Conservation (phyloP, 2,329 filamentous ascomycete genomes). For the Cordyceps militaris region DNA sequence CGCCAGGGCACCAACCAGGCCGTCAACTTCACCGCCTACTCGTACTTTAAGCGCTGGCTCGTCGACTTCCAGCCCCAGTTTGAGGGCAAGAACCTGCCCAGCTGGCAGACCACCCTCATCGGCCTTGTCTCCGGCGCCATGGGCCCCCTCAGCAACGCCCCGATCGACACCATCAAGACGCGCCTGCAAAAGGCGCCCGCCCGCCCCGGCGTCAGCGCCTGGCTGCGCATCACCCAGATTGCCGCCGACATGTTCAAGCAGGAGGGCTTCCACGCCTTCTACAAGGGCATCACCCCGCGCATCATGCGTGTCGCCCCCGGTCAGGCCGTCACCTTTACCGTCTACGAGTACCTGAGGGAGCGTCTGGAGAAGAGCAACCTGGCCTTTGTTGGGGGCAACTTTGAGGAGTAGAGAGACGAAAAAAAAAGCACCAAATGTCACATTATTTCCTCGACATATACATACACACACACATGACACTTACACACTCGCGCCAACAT, state of each 20-base stretch:
- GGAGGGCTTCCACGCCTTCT: constrained; percentile 91
- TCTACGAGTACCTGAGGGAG: constrained; percentile 71
- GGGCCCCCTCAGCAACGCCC: constrained; percentile 92
- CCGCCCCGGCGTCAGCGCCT: constrained; percentile 70
- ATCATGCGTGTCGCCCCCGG: constrained; percentile 97
- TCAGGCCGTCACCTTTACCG: constrained; percentile 72
- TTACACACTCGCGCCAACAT: neutral
- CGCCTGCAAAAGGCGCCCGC: constrained; percentile 85
- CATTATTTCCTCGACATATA: neutral
- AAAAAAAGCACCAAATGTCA: neutral
- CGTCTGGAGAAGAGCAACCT: constrained; percentile 61
- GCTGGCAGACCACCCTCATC: constrained; percentile 85
- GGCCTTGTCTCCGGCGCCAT: constrained; percentile 89
- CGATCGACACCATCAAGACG: constrained; percentile 99
- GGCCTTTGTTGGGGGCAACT: constrained; percentile 53
- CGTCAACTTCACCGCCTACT: constrained; percentile 97
- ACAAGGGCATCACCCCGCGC: constrained; percentile 96
- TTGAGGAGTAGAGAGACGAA: constrained; percentile 50
- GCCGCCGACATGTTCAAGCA: constrained; percentile 83
- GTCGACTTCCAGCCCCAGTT: constrained; percentile 67
- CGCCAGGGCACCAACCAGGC: constrained; percentile 96
- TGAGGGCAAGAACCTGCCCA: constrained; percentile 59
- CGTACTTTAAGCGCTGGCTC: constrained; percentile 78
- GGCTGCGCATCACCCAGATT: constrained; percentile 72
- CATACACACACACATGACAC: neutral